Evolutionary conservation across 2,329 filamentous ascomycete genomes (phyloP), one percentile per base, ranked within the genome.

Genomic region (Ascochyta lentis): DNA sequence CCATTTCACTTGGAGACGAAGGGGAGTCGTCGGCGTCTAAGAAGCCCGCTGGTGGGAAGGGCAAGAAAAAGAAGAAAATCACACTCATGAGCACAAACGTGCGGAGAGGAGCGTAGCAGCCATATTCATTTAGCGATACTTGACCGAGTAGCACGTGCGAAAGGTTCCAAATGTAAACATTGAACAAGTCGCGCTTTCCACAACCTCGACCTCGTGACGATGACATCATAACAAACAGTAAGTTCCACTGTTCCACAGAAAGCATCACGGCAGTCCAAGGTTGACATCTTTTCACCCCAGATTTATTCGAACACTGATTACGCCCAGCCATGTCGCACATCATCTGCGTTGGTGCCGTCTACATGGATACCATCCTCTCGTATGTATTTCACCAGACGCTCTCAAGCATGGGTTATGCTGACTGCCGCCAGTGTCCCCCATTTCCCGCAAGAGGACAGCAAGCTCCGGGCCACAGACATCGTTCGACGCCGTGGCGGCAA

Each of bases 301-400:
- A 5, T 12, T 31, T 29, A 13, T 15, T 12, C 12, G 29, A 31
- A 15, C 24, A 6, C 12, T 13, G 29, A 1, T 5, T 6, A 31
- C 10, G 12, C 29, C 13, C 29, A 13, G 29, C 12, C 29, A 55
- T 46, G 46, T 34, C 41, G 16, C 83, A 85, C 61, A 78, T 91
- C 58, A 77, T 90, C 47, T 82, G 86, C 41, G 80, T 89, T 40
- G 88, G 88, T 22, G 87, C 87, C 24, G 88, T 87, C 63, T 90
- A 90, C 75, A 76, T 90, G 34, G 88, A 91, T 73, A 91, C 87
- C 1, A 88, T 91, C 55, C 78, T 90, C 37, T 86, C 81, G 87
- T 83, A 77, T 73, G 76, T 82, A 73, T 1, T 24, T 22, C 43
- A 42, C 27, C 2, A 31, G 12, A 10, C n/a, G 24, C 29, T 16